Base-by-base conservation (phyloP, 805 yeast genomes). In the Pichia rugopelliculosa region DNA sequence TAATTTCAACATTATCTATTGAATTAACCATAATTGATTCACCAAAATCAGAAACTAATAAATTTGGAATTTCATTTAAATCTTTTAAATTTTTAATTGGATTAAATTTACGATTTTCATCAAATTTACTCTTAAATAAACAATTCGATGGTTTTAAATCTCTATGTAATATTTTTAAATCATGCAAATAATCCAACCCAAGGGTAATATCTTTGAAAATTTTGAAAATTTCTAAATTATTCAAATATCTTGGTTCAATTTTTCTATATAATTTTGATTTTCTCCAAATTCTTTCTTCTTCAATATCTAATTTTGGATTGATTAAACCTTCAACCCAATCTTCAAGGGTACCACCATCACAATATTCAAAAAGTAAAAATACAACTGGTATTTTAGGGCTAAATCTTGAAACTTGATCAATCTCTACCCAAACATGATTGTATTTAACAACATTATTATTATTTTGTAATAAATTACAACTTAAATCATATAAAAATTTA, bases 91-190 rank as follows among this genome's bases (percentile, higher is more conserved):
- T 55, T 17, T 43, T 43, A 15, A 61, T 52, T 8, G 68, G 65
- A 11, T 38, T 23, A 6, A 7, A 13, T n/a, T 38, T 25, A 44
- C 62, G 57, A 22, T 53, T 34, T 3, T 51, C 48, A 3, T 55
- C 39, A 44, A 62, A 73, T 22, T 56, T 56, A 1, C 61, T 56
- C 45, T 74, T 77, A 42, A 89, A 65, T 24, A 89, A 68, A 65
- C 96, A 87, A 57, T 89, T 89, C 1, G 95, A 85, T 0, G 96
- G 96, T 57, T 89, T 89, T 52, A 89, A 69, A 62, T 89, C 96
- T 26, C 96, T 72, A 59, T 89, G 96, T n/a, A 89, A 75, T 26
- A 88, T 80, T 25, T 88, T 87, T 48, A 79, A 76, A 9, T 70
- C 67, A 60, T 89, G 96, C 46, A 89, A 68, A 59, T 84, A 84